These are phyloP conservation scores for Jackrogersella minutella DNA, from an alignment of 495 filamentous ascomycete species.

Conservation along the genomic window DNA sequence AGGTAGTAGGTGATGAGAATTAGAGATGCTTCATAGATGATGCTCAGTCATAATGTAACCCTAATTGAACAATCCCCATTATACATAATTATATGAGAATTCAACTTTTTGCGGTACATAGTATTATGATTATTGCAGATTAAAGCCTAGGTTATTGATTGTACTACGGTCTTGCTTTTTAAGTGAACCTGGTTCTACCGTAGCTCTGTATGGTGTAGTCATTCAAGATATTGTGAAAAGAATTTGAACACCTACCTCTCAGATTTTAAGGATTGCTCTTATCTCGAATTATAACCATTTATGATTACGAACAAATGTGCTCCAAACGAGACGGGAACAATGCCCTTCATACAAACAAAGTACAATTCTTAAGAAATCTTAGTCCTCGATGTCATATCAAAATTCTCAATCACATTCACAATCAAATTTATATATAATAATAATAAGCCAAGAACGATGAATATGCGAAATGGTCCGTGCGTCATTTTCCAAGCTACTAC, in stretches of 20 bases:
- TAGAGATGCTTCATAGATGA: background rate
- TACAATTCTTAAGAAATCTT: background rate
- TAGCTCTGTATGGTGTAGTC: too few relatives aligned
- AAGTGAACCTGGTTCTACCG: too few relatives aligned
- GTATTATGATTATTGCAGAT: too few relatives aligned
- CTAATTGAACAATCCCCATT: background rate
- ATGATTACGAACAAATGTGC: background rate
- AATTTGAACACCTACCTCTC: conserved; percentile 9
- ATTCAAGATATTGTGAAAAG: too few relatives aligned
- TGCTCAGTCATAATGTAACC: background rate
- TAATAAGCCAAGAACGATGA: too few relatives aligned
- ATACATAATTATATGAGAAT: background rate
- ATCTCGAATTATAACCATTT: background rate
- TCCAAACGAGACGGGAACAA: background rate
- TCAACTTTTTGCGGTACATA: too few relatives aligned
- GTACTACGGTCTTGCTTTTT: too few relatives aligned
- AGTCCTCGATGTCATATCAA: background rate
- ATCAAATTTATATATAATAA: too few relatives aligned
- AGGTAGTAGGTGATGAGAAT: background rate
- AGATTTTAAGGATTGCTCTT: background rate
- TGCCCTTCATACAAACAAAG: background rate
- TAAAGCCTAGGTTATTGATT: too few relatives aligned
- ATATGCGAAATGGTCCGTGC: too few relatives aligned
- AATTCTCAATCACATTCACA: too few relatives aligned
- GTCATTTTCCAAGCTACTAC: too few relatives aligned